phyloP scores from a whole-genome alignment of 2,329 filamentous ascomycete species.

The Stagonosporopsis cucurbitacearum region DNA sequence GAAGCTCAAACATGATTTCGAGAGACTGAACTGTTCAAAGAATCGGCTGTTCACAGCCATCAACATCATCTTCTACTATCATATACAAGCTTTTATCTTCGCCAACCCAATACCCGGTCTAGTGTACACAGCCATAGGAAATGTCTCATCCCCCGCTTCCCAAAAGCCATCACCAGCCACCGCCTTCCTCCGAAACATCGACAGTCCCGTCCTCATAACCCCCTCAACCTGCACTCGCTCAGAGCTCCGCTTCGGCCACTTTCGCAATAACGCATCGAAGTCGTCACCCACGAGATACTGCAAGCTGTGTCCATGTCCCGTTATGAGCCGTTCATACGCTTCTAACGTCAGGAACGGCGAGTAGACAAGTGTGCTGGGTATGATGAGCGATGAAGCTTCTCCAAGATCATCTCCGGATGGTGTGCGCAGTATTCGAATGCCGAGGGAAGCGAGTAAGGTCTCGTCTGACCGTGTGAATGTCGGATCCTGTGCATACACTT shows the following conservation, averaged over 20 bases:
- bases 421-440: constrained; percentile 32
- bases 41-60: background rate
- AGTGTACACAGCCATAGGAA: constrained; percentile 38
- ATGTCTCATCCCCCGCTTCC: constrained; percentile 31
- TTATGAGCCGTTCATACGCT: constrained; percentile 26
- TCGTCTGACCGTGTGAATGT: constrained; percentile 39
- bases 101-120: background rate
- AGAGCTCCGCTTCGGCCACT: constrained; percentile 39
- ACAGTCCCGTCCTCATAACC: constrained; percentile 21
- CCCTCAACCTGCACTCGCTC: constrained; percentile 33
- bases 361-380: constrained; percentile 34
- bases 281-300: constrained; percentile 36
- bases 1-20: too few relatives aligned
- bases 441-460: constrained; percentile 28
- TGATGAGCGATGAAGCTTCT: constrained; percentile 30
- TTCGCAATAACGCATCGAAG: constrained; percentile 34
- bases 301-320: constrained; percentile 4
- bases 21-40: background rate
- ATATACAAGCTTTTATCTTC: background rate
- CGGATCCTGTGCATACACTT: constrained; percentile 42
- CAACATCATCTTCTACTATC: background rate
- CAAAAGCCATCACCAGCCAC: constrained; percentile 35
- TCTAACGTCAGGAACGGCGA: constrained; percentile 38
- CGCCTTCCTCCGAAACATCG: constrained; percentile 23
- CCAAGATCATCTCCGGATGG: constrained; percentile 34